Base-by-base conservation (phyloP, 257 asterid species). In the Verbena officinalis region DNA sequence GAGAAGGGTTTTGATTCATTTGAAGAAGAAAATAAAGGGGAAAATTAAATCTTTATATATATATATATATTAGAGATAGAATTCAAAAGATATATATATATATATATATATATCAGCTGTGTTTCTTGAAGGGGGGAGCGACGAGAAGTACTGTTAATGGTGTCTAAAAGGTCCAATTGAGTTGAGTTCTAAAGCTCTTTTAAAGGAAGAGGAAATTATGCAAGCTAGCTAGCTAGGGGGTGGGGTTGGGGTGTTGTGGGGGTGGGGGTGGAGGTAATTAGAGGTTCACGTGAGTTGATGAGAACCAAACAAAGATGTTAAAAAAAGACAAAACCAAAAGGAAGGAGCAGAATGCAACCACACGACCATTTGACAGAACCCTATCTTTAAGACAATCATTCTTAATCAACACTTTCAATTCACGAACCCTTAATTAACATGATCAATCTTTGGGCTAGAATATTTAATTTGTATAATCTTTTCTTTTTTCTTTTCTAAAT, bases 281-380 rank as follows among this genome's bases (percentile, higher is more conserved):
- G 75, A 36, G 39, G 69, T 77, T 82, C 88, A 82, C 88, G 88
- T 80, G 91, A 72, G 69, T 27, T 50, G 20, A 72, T 59, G 63
- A 67, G 73, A 72, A 39, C 77, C 77, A 72, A 72, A 72, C 77
- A 82, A 77, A 76, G 55, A 67, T 54, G 19, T 73, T 15, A 14
- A 39, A 69, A 72, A 45, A 68, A 38, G 83, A 76, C 76, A 80
- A 85, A 79, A 36, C 5, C n/a, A 56, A 68, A 65, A 46, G 77
- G 77, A 73, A 69, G 67, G 78, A 77, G 78, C 33, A 70, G 80
- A 80, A 78, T 78, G 66, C 83, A 69, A 84, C 92, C 92, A 85
- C 92, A 80, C 81, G 85, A 75, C 77, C 89, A 66, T 71, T 68
- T 65, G 70, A 72, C 84, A 80, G 62, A 85, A 82, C 86, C 86